Percentiles rank a stretch among this genome's conserved stretches.
Conservation (phyloP, 352 stramenopile genomes). For the Phytophthora kernoviae region DNA sequence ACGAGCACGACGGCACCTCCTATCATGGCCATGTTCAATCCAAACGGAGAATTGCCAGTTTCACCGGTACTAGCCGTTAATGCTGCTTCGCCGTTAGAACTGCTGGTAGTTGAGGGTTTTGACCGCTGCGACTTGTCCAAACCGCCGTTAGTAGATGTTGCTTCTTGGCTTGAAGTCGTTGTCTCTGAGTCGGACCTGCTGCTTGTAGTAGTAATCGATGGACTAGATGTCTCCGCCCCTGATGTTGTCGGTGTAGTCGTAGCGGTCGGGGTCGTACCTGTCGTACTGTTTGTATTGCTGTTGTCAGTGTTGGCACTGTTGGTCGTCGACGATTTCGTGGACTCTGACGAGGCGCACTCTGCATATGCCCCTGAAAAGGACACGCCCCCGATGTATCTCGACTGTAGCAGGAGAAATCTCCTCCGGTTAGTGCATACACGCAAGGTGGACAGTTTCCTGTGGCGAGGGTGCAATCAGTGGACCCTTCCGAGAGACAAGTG, state of each 20-base stretch:
- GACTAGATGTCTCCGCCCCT: not conserved
- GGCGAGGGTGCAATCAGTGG: constrained; percentile 50
- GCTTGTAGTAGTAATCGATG: constrained; percentile 11
- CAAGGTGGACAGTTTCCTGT: constrained; percentile 57
- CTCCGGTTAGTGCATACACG: constrained; percentile 66
- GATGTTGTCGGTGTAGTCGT: constrained; percentile 6
- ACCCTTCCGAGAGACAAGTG: constrained; percentile 62
- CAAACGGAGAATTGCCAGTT: constrained; percentile 22
- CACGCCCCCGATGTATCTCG: constrained; percentile 24
- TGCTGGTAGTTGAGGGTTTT: constrained; percentile 4
- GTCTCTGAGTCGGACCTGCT: not conserved
- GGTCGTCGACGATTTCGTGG: not conserved
- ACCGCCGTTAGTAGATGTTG: not conserved
- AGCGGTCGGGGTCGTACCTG: not conserved
- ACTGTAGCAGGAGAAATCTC: constrained; percentile 73
- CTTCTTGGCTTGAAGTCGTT: not conserved
- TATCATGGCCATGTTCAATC: constrained; percentile 57
- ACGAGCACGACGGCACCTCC: constrained; percentile 41
- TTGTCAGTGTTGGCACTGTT: not conserved
- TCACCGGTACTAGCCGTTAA: constrained; percentile 13
- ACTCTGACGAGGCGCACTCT: constrained; percentile 27
- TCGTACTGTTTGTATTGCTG: constrained; percentile 4
- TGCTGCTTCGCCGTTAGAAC: constrained; percentile 6
- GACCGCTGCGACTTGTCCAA: constrained; percentile 10
- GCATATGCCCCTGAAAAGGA: constrained; percentile 26